phyloP scores from a whole-genome alignment of 805 yeast species.

The Nakazawaea siamensis region DNA sequence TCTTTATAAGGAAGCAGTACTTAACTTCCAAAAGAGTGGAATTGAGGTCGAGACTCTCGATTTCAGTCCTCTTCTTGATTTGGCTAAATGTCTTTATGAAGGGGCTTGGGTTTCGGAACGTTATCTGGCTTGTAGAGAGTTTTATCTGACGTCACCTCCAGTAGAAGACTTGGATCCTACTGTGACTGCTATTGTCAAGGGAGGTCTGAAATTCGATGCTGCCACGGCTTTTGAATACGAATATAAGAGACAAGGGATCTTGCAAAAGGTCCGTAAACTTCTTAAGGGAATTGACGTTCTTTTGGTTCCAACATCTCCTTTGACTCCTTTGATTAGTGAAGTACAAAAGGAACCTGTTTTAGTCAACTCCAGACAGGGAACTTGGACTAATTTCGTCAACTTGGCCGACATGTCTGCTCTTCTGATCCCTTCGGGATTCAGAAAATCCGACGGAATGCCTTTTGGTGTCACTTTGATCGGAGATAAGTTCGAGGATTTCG shows the following conservation, averaged over 20 bases:
- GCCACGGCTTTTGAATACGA: slow-evolving; percentile 80
- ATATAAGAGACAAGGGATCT: slow-evolving; percentile 75
- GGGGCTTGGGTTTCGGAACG: slow-evolving; percentile 99
- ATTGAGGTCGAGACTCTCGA: slow-evolving; percentile 56
- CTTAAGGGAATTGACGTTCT: slow-evolving; percentile 63
- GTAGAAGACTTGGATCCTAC: slow-evolving; percentile 72
- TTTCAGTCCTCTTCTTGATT: slow-evolving; percentile 66
- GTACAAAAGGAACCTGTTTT: slow-evolving; percentile 70
- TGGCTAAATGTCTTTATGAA: slow-evolving; percentile 86
- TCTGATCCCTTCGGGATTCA: slow-evolving; percentile 87
- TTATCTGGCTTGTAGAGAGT: slow-evolving; percentile 72
- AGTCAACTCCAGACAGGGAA: slow-evolving; percentile 88
- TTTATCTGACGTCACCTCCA: slow-evolving; percentile 65
- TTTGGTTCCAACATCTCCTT: slow-evolving; percentile 89
- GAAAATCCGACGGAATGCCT: slow-evolving; percentile 73
- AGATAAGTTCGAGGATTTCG: slow-evolving; percentile 78
- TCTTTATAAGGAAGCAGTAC: slow-evolving; percentile 56
- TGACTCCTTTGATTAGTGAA: slow-evolving; percentile 75
- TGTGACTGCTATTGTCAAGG: slow-evolving; percentile 64
- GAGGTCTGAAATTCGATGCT: slow-evolving; percentile 75
- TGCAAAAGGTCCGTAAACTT: slow-evolving; percentile 51
- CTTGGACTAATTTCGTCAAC: slow-evolving; percentile 97
- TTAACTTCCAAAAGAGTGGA: slow-evolving; percentile 40
- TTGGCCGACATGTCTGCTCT: slow-evolving; percentile 89
- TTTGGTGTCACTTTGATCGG: slow-evolving; percentile 85